Evolutionary conservation across 31 red algal species (phyloP).

Genomic region (Odonthalia washingtoniensis): DNA sequence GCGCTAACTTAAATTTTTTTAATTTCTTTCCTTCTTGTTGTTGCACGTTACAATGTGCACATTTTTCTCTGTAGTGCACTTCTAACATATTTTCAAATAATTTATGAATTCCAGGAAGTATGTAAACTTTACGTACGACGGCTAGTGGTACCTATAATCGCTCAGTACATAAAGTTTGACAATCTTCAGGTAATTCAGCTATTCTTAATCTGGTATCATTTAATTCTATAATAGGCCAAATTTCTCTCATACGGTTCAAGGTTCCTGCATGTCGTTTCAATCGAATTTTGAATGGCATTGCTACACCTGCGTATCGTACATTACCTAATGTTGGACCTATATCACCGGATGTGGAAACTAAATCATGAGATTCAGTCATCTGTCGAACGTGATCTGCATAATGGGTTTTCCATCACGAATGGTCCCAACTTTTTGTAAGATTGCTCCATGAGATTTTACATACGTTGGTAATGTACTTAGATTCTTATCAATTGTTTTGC

Average conservation of each 20-base stretch:
- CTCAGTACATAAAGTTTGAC: constrained; percentile 59
- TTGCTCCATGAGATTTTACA: constrained; percentile 47
- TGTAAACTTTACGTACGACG: constrained; percentile 80
- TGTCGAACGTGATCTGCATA: constrained; percentile 51
- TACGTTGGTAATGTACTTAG: constrained; percentile 43
- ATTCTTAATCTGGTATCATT: constrained; percentile 57
- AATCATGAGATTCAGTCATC: constrained; percentile 29
- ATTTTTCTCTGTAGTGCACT: no score
- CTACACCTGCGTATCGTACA: constrained; percentile 65
- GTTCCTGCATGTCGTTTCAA: constrained; percentile 33
- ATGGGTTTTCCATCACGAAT: constrained; percentile 58
- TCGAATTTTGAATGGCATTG: constrained; percentile 46
- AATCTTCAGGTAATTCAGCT: constrained; percentile 55
- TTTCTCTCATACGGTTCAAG: constrained; percentile 40
- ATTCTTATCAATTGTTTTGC: constrained; percentile 73
- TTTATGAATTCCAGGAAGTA: constrained; percentile 62
- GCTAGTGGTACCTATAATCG: constrained; percentile 74
- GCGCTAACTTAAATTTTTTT: no score
- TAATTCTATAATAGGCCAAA: constrained; percentile 50
- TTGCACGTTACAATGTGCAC: no score
- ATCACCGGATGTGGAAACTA: constrained; percentile 72
- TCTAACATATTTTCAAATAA: constrained; percentile 58
- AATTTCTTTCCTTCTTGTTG: no score
- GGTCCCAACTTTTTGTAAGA: constrained; percentile 43
- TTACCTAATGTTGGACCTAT: constrained; percentile 79